Evolutionary conservation across 306 rosid species (phyloP).

Genomic region (Casuarina glauca): DNA sequence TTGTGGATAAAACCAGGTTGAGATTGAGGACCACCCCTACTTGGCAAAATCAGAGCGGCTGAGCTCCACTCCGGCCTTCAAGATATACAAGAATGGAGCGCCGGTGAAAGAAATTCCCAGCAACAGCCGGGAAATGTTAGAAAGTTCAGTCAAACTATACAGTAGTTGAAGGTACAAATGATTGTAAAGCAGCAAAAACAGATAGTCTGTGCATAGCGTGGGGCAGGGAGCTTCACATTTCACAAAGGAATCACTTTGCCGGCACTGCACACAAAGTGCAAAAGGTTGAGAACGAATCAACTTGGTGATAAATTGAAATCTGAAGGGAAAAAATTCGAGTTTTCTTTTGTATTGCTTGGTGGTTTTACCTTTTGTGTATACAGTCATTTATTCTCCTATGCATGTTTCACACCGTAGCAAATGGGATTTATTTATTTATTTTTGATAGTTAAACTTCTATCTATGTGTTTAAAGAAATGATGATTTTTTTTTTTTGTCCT

Average conservation of each 20-base stretch:
- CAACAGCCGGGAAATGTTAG: conserved; percentile 58
- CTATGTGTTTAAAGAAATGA: neutral
- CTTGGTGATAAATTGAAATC: conserved; percentile 8
- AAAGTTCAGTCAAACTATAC: conserved; percentile 71
- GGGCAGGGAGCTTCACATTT: conserved; percentile 6
- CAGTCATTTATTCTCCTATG: conserved; percentile 13
- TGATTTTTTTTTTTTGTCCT: too few relatives aligned
- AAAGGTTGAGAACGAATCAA: conserved; percentile 23
- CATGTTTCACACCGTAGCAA: conserved; percentile 19
- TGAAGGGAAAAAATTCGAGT: conserved; percentile 16
- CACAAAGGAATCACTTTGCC: conserved; percentile 6
- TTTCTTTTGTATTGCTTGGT: conserved; percentile 29
- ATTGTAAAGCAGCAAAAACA: conserved; percentile 10
- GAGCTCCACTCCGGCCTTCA: conserved; percentile 69
- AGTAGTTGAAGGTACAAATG: conserved; percentile 49
- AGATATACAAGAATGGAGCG: conserved; percentile 90
- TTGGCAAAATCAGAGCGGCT: conserved; percentile 79
- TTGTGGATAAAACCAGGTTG: conserved; percentile 56
- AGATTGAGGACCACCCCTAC: conserved; percentile 85
- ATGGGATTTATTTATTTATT: neutral
- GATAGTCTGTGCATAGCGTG: conserved; percentile 22
- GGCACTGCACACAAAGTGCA: conserved; percentile 24
- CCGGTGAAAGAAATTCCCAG: conserved; percentile 79
- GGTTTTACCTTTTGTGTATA: conserved; percentile 28
- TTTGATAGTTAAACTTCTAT: neutral